These are phyloP conservation scores for Neltuma alba DNA, from an alignment of 306 rosid species.

Conservation along the genomic window DNA sequence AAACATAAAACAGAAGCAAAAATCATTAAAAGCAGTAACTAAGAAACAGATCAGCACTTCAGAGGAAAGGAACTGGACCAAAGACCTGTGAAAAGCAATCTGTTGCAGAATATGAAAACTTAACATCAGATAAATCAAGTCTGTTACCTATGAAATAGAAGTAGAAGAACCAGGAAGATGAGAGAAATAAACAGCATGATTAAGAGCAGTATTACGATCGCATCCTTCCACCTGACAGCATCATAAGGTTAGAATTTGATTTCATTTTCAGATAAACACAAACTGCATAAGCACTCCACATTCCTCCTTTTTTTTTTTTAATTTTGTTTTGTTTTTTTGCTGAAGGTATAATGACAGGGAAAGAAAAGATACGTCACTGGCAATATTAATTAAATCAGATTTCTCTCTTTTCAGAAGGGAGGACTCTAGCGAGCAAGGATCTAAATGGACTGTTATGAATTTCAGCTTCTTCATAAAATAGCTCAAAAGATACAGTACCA, in stretches of 20 bases:
- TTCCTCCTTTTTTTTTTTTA: background rate
- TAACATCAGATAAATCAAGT: slow-evolving; percentile 2
- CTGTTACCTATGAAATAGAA: slow-evolving; percentile 82
- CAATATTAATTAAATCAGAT: background rate
- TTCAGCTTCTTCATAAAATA: slow-evolving; percentile 30
- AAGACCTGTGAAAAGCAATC: slow-evolving; percentile 27
- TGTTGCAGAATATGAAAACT: slow-evolving; percentile 24
- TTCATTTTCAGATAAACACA: slow-evolving; percentile 32
- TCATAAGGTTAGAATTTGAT: slow-evolving; percentile 31
- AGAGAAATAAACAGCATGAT: slow-evolving; percentile 59
- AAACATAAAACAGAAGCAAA: background rate
- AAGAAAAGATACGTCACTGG: slow-evolving; percentile 19
- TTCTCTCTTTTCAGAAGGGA: background rate
- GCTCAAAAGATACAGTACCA: slow-evolving; percentile 65
- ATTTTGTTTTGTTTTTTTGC: background rate
- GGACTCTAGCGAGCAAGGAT: slow-evolving; percentile 21
- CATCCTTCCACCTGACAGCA: slow-evolving; percentile 95
- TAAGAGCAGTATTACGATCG: slow-evolving; percentile 70
- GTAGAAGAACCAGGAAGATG: slow-evolving; percentile 77
- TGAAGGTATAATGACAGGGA: slow-evolving; percentile 5
- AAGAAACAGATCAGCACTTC: slow-evolving; percentile 12
- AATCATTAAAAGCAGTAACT: background rate
- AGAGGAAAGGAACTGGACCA: slow-evolving; percentile 10
- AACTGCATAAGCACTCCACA: slow-evolving; percentile 13
- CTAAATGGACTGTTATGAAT: slow-evolving; percentile 2